Conservation (phyloP, 2,329 filamentous ascomycete genomes). For the Beauveria caledonica region DNA sequence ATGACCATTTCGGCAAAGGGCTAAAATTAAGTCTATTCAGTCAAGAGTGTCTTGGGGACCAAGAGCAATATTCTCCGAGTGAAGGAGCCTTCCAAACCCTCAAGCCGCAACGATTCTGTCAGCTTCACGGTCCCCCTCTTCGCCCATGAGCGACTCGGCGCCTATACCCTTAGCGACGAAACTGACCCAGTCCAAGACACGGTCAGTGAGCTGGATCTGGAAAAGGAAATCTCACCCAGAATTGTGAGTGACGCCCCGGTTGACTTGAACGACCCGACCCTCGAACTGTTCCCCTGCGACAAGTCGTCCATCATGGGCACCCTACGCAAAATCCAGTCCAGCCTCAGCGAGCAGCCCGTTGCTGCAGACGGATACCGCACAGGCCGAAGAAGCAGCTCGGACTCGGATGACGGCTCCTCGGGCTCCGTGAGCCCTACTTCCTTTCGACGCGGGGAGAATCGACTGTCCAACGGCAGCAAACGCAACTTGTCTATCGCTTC, state of each 20-base stretch:
- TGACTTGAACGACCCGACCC: conserved; percentile 38
- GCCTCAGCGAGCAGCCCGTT: conserved; percentile 32
- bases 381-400: conserved; percentile 25
- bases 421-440: conserved; percentile 26
- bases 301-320: conserved; percentile 36
- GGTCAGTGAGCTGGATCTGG: not conserved
- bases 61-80: conserved; percentile 1
- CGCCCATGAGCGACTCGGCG: conserved; percentile 38
- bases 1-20: not conserved
- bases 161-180: conserved; percentile 28
- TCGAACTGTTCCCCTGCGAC: conserved; percentile 41
- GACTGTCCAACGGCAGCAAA: conserved; percentile 26
- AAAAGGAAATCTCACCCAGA: conserved; percentile 14
- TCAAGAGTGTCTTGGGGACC: conserved; percentile 7
- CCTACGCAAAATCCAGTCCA: conserved; percentile 38
- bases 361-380: conserved; percentile 20
- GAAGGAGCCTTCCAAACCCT: conserved; percentile 4
- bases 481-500: conserved; percentile 32
- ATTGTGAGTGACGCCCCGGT: conserved; percentile 1
- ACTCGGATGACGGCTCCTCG: conserved; percentile 32
- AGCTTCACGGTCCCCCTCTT: conserved; percentile 27
- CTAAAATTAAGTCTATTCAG: not conserved
- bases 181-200: conserved; percentile 19
- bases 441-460: conserved; percentile 24
- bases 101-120: conserved; percentile 20